These are phyloP conservation scores for Cyberlindnera mississippiensis DNA, from an alignment of 805 yeast species.

Conservation along the genomic window DNA sequence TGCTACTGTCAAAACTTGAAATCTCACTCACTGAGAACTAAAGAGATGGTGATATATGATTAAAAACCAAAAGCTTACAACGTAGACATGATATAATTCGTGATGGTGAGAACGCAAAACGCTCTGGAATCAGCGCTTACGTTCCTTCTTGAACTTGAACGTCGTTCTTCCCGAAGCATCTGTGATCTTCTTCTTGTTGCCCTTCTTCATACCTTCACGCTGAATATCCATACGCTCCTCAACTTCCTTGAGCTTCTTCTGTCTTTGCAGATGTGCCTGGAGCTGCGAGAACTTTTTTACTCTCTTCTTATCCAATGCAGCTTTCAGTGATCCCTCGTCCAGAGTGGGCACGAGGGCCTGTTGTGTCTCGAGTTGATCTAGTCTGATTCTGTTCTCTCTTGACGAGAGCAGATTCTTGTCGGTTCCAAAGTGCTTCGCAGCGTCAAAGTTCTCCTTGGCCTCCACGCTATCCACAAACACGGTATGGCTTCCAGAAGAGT, in stretches of 20 bases:
- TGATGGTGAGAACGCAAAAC: no score
- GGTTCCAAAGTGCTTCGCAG: slow-evolving; percentile 68
- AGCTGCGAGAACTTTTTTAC: slow-evolving; percentile 56
- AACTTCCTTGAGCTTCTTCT: slow-evolving; percentile 60
- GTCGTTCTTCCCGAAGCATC: slow-evolving; percentile 62
- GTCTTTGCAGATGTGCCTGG: slow-evolving; percentile 66
- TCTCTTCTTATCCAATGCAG: slow-evolving; percentile 47
- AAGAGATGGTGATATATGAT: no score
- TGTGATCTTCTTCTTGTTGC: slow-evolving; percentile 72
- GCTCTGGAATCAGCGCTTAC: slow-evolving; percentile 59
- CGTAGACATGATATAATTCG: no score
- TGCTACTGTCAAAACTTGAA: no score
- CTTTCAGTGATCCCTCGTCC: slow-evolving; percentile 32
- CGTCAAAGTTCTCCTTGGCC: slow-evolving; percentile 53
- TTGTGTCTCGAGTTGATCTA: slow-evolving; percentile 51
- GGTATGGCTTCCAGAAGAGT: slow-evolving; percentile 71
- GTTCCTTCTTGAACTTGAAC: slow-evolving; percentile 82
- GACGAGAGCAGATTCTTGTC: slow-evolving; percentile 56
- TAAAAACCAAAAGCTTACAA: no score
- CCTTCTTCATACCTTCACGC: slow-evolving; percentile 86
- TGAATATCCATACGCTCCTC: slow-evolving; percentile 72
- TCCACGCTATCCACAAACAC: slow-evolving; percentile 71
- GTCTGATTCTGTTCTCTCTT: slow-evolving; percentile 67
- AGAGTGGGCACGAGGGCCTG: slow-evolving; percentile 26
- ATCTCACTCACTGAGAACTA: no score